Conservation (phyloP, 2,329 filamentous ascomycete species). For the Fusarium lyarnte region DNA sequence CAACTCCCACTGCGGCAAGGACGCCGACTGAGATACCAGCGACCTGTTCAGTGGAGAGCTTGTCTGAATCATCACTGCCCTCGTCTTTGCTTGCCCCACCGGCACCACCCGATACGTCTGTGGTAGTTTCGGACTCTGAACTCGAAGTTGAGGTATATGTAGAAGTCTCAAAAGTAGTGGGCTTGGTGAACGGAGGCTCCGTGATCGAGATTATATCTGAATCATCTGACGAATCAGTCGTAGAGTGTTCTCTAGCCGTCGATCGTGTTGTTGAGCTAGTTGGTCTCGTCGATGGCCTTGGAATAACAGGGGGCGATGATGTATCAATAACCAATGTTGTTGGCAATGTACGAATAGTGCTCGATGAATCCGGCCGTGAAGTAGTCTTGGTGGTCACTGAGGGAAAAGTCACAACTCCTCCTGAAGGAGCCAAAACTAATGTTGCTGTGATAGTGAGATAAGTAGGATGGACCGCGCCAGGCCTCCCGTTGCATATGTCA, state of each 20-base stretch:
- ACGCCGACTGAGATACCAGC: conserved; percentile 67
- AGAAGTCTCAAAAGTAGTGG: conserved; percentile 13
- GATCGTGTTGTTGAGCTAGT: conserved; percentile 2
- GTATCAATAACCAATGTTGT: conserved; percentile 45
- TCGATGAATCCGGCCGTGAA: conserved; percentile 17
- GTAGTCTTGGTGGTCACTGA: conserved; percentile 22
- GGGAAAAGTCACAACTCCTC: conserved; percentile 46
- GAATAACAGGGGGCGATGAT: conserved; percentile 33
- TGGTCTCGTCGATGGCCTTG: conserved; percentile 16
- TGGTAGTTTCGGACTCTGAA: conserved; percentile 24
- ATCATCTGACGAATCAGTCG: not conserved
- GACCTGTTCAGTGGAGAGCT: conserved; percentile 57
- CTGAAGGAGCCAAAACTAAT: conserved; percentile 51
- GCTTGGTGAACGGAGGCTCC: conserved; percentile 13
- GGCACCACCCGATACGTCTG: conserved; percentile 25
- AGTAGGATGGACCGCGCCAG: conserved; percentile 64
- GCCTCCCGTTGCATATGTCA: conserved; percentile 65
- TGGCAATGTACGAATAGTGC: conserved; percentile 34
- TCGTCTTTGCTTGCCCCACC: conserved; percentile 20
- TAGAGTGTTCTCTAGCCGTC: not conserved
- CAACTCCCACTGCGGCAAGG: conserved; percentile 59
- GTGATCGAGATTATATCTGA: conserved; percentile 18
- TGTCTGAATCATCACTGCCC: conserved; percentile 15
- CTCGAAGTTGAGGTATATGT: conserved; percentile 13
- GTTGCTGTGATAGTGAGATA: conserved; percentile 68